Percentiles rank a stretch among this genome's conserved stretches.
These are phyloP conservation scores for Mucor irregularis DNA, from an alignment of 371 early-diverging fungal species.

Conservation along the genomic window DNA sequence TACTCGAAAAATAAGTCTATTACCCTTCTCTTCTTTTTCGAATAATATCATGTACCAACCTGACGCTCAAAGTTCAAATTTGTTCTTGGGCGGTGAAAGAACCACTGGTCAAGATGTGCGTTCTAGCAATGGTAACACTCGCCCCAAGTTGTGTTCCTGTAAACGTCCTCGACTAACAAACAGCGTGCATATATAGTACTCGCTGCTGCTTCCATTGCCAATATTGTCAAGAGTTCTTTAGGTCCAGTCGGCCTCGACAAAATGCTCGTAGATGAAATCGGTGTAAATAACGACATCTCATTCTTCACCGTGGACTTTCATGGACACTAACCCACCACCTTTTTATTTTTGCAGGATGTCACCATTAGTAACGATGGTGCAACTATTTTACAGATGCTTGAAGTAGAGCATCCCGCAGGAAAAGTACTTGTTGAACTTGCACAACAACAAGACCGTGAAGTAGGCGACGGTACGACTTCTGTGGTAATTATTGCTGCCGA, in stretches of 20 bases:
- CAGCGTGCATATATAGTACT: too few species aligned
- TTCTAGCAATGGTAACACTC: constrained; percentile 87
- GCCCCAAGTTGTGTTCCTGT: too few species aligned
- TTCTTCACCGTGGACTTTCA: too few species aligned
- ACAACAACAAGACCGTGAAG: constrained; percentile 99
- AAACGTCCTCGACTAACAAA: too few species aligned
- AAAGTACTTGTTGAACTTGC: constrained; percentile 98
- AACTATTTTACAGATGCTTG: constrained; percentile 96
- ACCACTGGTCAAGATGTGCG: constrained; percentile 93
- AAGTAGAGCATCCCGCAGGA: constrained; percentile 98
- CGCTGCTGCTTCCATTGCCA: constrained; percentile 90
- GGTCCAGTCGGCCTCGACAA: constrained; percentile 99
- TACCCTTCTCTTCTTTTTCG: not conserved
- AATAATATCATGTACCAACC: constrained; percentile 5
- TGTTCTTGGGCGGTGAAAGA: constrained; percentile 87
- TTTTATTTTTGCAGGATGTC: constrained; percentile 75
- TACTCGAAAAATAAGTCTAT: not conserved
- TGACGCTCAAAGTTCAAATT: constrained; percentile 7
- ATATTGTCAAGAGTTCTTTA: constrained; percentile 97
- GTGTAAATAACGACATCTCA: too few species aligned
- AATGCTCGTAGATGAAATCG: constrained; percentile 99
- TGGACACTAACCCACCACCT: too few species aligned
- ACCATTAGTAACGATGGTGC: constrained; percentile 99
- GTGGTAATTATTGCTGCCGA: constrained; percentile 99
- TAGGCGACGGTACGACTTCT: constrained; percentile 99